Evolutionary conservation across 805 yeast genomes (phyloP).

Genomic region (Candida multigemmis): DNA sequence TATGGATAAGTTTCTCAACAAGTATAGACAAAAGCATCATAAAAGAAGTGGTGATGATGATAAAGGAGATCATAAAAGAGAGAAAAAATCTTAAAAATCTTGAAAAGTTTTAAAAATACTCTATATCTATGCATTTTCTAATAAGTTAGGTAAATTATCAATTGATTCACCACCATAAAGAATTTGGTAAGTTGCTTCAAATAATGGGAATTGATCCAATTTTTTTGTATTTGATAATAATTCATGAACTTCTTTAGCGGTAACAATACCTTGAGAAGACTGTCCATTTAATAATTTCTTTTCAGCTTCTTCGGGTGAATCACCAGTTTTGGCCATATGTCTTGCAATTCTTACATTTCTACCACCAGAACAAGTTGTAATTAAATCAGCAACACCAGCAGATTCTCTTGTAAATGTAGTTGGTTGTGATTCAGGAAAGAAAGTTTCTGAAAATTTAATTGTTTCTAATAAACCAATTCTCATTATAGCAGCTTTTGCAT

Average conservation of each 20-base stretch:
- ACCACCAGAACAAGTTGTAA: constrained; percentile 40
- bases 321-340: constrained; percentile 35
- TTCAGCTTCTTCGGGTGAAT: constrained; percentile 33
- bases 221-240: constrained; percentile 26
- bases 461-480: constrained; percentile 35
- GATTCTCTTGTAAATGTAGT: constrained; percentile 35
- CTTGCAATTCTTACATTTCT: constrained; percentile 39
- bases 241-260: constrained; percentile 39
- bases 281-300: constrained; percentile 36
- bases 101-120: constrained; percentile 1
- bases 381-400: constrained; percentile 40
- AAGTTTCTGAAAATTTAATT: constrained; percentile 44
- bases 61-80: constrained; percentile 1
- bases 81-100: not conserved
- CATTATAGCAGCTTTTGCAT: constrained; percentile 40
- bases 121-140: constrained; percentile 13
- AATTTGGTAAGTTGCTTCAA: constrained; percentile 37
- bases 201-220: constrained; percentile 31
- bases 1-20: constrained; percentile 57
- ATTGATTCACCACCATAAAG: constrained; percentile 31
- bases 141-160: constrained; percentile 31
- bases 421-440: constrained; percentile 34
- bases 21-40: constrained; percentile 32
- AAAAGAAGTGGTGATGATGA: constrained; percentile 7
- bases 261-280: constrained; percentile 37